Conservation (phyloP, 306 rosid species). For the Begonia loranthoides region DNA sequence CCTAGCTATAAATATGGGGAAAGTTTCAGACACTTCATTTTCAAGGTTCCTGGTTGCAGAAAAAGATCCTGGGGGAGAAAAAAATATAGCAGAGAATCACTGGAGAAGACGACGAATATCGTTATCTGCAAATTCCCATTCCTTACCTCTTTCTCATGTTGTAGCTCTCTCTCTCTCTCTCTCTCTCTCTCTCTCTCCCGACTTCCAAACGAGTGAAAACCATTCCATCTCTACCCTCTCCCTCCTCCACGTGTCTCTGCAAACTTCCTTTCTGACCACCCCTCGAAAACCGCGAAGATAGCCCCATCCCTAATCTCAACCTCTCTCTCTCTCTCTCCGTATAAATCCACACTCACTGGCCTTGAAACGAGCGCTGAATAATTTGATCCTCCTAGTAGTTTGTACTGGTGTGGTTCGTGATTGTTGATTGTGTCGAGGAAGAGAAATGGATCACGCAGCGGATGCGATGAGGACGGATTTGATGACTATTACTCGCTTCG, state of each 20-base stretch:
- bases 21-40: too few species aligned
- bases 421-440: not conserved
- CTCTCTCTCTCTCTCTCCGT: not conserved
- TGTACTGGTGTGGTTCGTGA: not conserved
- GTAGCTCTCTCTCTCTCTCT: too few species aligned
- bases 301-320: not conserved
- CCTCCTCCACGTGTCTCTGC: constrained; percentile 5
- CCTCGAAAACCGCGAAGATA: too few species aligned
- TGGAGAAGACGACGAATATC: constrained; percentile 11
- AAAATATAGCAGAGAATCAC: not conserved
- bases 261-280: too few species aligned
- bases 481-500: constrained; percentile 89
- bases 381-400: not conserved
- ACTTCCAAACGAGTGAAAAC: constrained; percentile 1
- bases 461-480: constrained; percentile 80
- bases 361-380: constrained; percentile 3
- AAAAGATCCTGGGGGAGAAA: not conserved
- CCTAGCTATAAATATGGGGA: too few species aligned
- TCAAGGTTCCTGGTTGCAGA: too few species aligned
- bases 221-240: constrained; percentile 9
- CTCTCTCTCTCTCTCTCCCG: constrained; percentile 1
- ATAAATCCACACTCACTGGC: not conserved
- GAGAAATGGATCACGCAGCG: constrained; percentile 79
- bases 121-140: constrained; percentile 1
- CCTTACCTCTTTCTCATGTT: too few species aligned